Evolutionary conservation across 371 early-diverging fungal genomes (phyloP).

Genomic region (Actinomucor elegans): DNA sequence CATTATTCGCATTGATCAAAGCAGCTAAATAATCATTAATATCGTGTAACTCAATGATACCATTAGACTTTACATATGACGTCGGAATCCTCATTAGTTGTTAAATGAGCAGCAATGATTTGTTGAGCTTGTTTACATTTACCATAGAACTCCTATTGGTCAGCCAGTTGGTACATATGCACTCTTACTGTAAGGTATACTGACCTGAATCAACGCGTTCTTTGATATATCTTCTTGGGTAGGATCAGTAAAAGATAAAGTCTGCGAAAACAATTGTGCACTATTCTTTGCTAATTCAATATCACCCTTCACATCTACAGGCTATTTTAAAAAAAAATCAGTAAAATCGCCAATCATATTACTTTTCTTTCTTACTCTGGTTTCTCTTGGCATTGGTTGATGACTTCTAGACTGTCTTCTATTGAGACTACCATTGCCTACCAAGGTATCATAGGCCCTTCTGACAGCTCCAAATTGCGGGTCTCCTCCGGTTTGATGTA

Average conservation of each 20-base stretch:
- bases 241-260: conserved; percentile 53
- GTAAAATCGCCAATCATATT: not conserved
- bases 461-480: conserved; percentile 30
- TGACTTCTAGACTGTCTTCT: conserved; percentile 8
- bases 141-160: conserved; percentile 38
- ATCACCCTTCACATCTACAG: conserved; percentile 15
- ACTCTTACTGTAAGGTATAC: not conserved
- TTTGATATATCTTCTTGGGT: conserved; percentile 48
- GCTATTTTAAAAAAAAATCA: not conserved
- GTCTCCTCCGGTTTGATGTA: conserved; percentile 26
- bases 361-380: conserved; percentile 7
- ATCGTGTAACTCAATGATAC: conserved; percentile 1
- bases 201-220: conserved; percentile 45
- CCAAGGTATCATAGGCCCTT: conserved; percentile 32
- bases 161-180: not conserved
- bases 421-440: conserved; percentile 16
- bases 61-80: conserved; percentile 33
- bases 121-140: conserved; percentile 42
- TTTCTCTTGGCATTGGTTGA: conserved; percentile 11
- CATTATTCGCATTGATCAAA: conserved; percentile 45
- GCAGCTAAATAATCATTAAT: conserved; percentile 26
- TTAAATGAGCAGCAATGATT: conserved; percentile 31
- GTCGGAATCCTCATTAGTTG: conserved; percentile 41
- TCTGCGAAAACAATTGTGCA: conserved; percentile 48
- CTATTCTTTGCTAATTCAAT: conserved; percentile 49